Evolutionary conservation across 768 basidiomycete species (phyloP), one percentile per base, ranked within the genome.

Genomic region (Lentinula detonsa): DNA sequence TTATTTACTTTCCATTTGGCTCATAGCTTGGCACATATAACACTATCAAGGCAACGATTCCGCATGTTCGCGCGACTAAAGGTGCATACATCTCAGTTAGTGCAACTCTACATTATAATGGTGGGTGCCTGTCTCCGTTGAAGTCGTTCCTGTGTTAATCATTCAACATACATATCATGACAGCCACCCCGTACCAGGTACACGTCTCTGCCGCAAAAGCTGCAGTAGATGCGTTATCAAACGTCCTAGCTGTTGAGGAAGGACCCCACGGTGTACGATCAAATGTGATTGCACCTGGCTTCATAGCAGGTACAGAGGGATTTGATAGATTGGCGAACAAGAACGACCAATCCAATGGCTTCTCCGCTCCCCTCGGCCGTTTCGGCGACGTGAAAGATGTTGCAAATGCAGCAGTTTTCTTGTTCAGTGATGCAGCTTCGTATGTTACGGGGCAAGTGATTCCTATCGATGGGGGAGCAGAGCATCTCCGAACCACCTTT

Each of bases 141-240:
- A 62, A 8, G 64, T 59, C 57, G 50, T 60, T 66, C 52, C 40
- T 23, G 54, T 37, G 15, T 35, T 61, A 15, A 54, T 8, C 40
- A 5, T 48, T 23, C 21, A 23, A 48, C 13, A 16, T 18, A n/a
- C n/a, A 16, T 13, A n/a, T 43, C 53, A 18, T n/a, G 28, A 57
- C 66, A 91, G 92, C 78, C 8, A 85, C 86, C 8, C 90, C 91
- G 0, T 92, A 86, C 71, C 95, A 98, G 74, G 93, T 85, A 7
- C 96, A 98, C 68, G 93, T 96, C 15, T 93, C 92, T 13, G 93
- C 95, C 8, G 95, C 95, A 23, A 99, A 98, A 73, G 95, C 96
- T 0, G 96, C 83, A 16, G 85, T 98, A 40, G 95, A 99, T 69
- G 93, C 95, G 0, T 77, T 95, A 4, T 92, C 91, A 59, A 79